Evolutionary conservation across 2,329 filamentous ascomycete species (phyloP), one percentile per base, ranked within the genome.

Genomic region (Colletotrichum higginsianum): DNA sequence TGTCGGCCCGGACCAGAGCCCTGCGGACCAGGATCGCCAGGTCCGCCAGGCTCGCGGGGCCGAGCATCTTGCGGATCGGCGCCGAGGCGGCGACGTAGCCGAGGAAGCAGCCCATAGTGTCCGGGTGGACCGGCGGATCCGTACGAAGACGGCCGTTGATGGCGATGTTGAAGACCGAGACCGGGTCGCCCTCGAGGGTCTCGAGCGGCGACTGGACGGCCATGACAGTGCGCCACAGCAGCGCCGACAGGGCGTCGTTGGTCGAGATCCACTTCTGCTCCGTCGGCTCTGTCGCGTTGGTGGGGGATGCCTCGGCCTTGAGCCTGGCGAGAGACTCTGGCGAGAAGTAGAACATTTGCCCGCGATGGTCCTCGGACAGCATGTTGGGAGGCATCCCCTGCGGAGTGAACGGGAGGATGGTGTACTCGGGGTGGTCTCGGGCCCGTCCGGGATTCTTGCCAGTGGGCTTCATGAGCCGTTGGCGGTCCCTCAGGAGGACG

Each of bases 21-120:
- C 78, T 75, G 26, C 82, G 81, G 56, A 83, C 78, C 30, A 75
- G 66, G 21, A 78, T 63, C 1, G 82, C 82, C 16, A 82, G 73
- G 57, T 81, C 78, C 4, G 79, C 80, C 9, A 84, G 66, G 63
- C 66, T 78, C 12, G 75, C 60, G 3, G 71, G 67, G 16, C 60
- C 49, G 12, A 81, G 75, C 66, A 82, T 80, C 66, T 78, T 75
- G 30, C 80, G 76, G 52, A 79, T 74, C 9, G 75, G 67, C 56
- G 80, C 70, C 38, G 73, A 67, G 21, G 79, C 76, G 8, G 77
- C 76, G 2, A 81, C 76, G 69, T 80, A 83, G 52, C 80, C 81
- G 13, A 84, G 76, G 66, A 82, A 83, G 65, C 82, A 82, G 8
- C 82, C 82, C 30, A 83, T 75, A 0, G 81, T 82, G 2, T 77